Base-by-base conservation (phyloP, 352 stramenopile genomes). In the Phytophthora hibernalis region DNA sequence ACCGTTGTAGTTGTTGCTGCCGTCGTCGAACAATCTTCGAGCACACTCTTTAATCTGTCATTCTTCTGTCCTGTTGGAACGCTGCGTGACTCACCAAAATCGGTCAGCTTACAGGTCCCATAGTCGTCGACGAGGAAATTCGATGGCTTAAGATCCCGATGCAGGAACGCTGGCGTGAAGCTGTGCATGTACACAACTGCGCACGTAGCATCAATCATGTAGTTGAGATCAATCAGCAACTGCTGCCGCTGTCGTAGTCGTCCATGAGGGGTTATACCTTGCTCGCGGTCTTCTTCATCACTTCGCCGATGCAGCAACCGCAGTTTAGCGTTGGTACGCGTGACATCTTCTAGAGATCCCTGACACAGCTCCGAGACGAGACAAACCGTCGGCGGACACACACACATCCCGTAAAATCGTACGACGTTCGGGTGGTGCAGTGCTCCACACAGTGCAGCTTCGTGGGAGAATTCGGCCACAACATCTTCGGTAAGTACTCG, bases 351-450 rank as follows among this genome's bases (percentile, higher is more conserved):
- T 4, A 83, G 67, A 20, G 56, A 84, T 7, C 56, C 79, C 42
- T 62, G 69, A 38, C 79, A 94, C 20, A 85, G 56, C 65, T 89
- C 77, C 16, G 69, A 92, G 8, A 95, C 80, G 1, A 95, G 50
- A 33, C 82, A 92, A 30, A 95, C 87, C 11, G 84, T 91, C 1
- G 86, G 83, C 12, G 85, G 85, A 18, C 72, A 89, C 13, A 95
- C 80, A 49, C 87, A 96, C 80, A 96, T 90, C 21, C 85, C 87
- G 45, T 91, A 90, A 65, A 96, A 96, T 55, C 77, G 83, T 59
- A 92, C 80, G 43, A 96, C 86, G 62, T 96, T 96, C 1, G 87
- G 83, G 51, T 95, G 86, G 33, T 87, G 68, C 5, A 95, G 70
- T 15, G 83, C 75, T 7, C 82, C 79, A 59, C 83, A 95, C 8